Evolutionary conservation across 2,329 filamentous ascomycete species (phyloP), one percentile per base, ranked within the genome.

Genomic region (Pestalotiopsis fici): DNA sequence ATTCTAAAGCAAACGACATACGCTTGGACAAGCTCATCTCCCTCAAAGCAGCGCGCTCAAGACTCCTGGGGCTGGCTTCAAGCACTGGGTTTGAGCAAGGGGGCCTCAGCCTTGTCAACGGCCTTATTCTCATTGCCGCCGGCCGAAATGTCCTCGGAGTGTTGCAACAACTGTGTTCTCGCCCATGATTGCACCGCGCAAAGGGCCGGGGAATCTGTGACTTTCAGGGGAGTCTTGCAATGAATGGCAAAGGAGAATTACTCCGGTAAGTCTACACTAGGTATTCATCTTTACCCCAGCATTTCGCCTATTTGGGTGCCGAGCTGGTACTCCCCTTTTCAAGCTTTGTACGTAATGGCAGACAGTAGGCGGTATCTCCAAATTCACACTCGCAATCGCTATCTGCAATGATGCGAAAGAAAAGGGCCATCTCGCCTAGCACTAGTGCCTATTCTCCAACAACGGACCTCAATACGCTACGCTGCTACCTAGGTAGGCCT

Each of bases 331-430:
- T 37, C 25, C 31, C 28, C 57, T 57, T 27, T 27, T 27, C 27
- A 31, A 60, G 28, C 27, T 60, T 60, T 60, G 57, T 60, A 37
- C 57, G 57, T 60, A 60, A 60, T 37, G 27, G n/a, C 28, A 15
- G 13, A 60, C 57, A 15, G 28, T 50, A 50, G 43, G 21, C 43
- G 43, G n/a, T 50, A 50, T 50, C 43, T 50, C 43, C 25, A 31
- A 18, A 7, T n/a, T 60, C 31, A 21, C 15, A 35, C 28, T 31
- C 57, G 57, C 57, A 60, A 37, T 60, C 28, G 13, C 18, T 37
- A 12, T 31, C 27, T 60, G 31, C 31, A 13, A 37, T 60, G 57
- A 21, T 60, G 57, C 57, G 57, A 60, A 57, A 50, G n/a, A 21
- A n/a, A 60, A 60, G 28, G 7, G 2, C 57, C 31, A 31, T 59